A percentile compares a stretch with the other conserved stretches of the same genome.
phyloP scores from a whole-genome alignment of 371 early-diverging fungal species.

The Funneliformis caledonium region DNA sequence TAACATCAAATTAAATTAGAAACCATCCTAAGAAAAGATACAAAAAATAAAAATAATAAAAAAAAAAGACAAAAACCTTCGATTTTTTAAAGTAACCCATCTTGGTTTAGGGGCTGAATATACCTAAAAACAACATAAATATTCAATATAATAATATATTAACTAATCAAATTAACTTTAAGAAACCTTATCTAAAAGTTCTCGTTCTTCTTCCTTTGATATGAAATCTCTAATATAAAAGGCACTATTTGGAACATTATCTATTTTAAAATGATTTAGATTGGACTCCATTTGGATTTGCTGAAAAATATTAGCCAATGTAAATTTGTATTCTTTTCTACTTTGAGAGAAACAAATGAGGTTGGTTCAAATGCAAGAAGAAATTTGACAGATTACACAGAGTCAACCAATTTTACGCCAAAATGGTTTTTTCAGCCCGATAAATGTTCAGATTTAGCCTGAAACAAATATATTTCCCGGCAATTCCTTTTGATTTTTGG shows the following conservation, averaged over 20 bases:
- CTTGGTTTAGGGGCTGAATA: constrained; percentile 56
- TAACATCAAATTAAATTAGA: background rate
- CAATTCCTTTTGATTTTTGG: too few relatives aligned
- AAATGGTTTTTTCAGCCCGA: too few relatives aligned
- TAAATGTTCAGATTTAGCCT: too few relatives aligned
- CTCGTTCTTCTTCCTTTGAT: constrained; percentile 47
- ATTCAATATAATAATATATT: too few relatives aligned
- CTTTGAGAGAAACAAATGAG: too few relatives aligned
- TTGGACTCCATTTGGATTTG: background rate
- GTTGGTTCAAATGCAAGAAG: too few relatives aligned
- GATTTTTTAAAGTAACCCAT: constrained; percentile 56
- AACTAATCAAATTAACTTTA: background rate
- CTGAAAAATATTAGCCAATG: too few relatives aligned
- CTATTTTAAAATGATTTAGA: background rate
- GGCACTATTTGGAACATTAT: constrained; percentile 44
- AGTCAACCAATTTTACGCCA: too few relatives aligned
- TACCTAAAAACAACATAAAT: constrained; percentile 44
- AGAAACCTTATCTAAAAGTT: constrained; percentile 45
- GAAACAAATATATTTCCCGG: too few relatives aligned
- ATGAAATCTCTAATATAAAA: constrained; percentile 55
- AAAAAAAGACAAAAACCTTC: constrained; percentile 42
- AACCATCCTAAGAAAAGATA: background rate
- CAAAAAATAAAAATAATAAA: background rate
- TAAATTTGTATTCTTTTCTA: too few relatives aligned
- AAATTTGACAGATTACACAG: too few relatives aligned